Percentiles rank a stretch among this genome's conserved stretches.
These are phyloP conservation scores for Ophiosphaerella narmari DNA, from an alignment of 2,329 filamentous ascomycete species.

Conservation along the genomic window DNA sequence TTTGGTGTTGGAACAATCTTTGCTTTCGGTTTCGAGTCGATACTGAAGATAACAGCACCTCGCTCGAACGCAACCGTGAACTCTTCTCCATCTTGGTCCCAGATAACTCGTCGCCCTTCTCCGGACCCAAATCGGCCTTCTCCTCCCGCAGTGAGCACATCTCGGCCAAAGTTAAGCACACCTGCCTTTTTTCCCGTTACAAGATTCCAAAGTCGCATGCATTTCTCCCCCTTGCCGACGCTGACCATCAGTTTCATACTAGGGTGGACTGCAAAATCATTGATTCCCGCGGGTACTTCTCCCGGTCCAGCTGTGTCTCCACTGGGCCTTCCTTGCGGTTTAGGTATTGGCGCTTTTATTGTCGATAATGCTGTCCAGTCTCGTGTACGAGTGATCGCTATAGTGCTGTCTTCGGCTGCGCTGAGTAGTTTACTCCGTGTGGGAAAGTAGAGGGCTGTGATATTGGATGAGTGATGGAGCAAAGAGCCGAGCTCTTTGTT, in stretches of 20 bases:
- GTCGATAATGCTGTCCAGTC: conserved; percentile 88
- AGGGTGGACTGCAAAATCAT: conserved; percentile 93
- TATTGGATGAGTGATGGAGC: conserved; percentile 81
- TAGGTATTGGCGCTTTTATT: conserved; percentile 87
- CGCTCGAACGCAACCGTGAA: conserved; percentile 90
- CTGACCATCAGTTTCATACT: conserved; percentile 97
- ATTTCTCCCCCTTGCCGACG: conserved; percentile 85
- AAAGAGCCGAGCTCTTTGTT: conserved; percentile 89
- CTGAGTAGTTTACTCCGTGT: conserved; percentile 85
- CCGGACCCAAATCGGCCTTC: conserved; percentile 78
- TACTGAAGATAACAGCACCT: conserved; percentile 81
- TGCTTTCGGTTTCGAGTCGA: conserved; percentile 82
- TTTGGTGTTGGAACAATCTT: conserved; percentile 68
- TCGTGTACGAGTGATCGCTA: conserved; percentile 82
- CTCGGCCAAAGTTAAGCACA: conserved; percentile 80
- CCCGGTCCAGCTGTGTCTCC: conserved; percentile 87
- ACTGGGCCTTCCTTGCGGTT: conserved; percentile 76
- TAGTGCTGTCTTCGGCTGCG: conserved; percentile 87
- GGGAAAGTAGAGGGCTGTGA: conserved; percentile 81
- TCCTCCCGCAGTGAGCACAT: conserved; percentile 73
- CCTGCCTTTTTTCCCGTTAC: conserved; percentile 96
- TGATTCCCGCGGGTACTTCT: conserved; percentile 83
- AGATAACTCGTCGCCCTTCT: conserved; percentile 81
- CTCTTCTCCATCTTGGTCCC: conserved; percentile 77
- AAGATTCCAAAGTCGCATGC: conserved; percentile 94